Conservation (phyloP, 345 rosid genomes). For the Brassica juncea region DNA sequence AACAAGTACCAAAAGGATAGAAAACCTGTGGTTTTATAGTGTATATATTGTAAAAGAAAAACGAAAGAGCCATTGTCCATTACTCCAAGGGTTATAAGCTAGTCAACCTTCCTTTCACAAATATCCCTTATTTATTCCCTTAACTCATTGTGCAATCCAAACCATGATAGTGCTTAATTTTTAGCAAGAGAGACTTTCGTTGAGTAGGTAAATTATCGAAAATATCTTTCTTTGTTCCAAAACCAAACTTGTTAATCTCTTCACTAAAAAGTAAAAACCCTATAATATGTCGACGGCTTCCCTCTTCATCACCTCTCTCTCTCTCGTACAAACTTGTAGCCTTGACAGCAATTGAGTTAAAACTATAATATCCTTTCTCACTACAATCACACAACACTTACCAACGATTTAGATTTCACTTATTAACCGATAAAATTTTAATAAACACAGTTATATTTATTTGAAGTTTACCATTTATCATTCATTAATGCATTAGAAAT, state of each 20-base stretch:
- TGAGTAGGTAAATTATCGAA: too few relatives aligned
- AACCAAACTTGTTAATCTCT: not conserved
- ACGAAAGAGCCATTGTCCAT: not conserved
- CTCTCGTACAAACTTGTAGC: not conserved
- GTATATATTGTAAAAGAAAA: not conserved
- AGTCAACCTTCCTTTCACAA: too few relatives aligned
- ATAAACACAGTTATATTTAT: too few relatives aligned
- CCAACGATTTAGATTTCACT: not conserved
- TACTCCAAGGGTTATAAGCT: not conserved
- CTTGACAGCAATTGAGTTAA: not conserved
- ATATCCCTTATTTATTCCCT: too few relatives aligned
- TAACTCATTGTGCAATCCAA: too few relatives aligned
- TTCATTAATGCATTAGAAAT: too few relatives aligned
- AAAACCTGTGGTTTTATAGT: too few relatives aligned
- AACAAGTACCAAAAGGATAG: not conserved
- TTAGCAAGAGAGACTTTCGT: too few relatives aligned
- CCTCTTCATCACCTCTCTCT: not conserved
- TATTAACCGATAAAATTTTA: too few relatives aligned
- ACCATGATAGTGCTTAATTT: too few relatives aligned
- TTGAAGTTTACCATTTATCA: too few relatives aligned
- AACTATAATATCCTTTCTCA: not conserved
- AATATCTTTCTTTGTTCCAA: too few relatives aligned
- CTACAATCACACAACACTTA: not conserved
- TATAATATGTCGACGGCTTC: not conserved
- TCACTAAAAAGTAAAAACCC: not conserved